Base-by-base conservation (phyloP, 2,329 filamentous ascomycete species). In the Sporothrix humicola region DNA sequence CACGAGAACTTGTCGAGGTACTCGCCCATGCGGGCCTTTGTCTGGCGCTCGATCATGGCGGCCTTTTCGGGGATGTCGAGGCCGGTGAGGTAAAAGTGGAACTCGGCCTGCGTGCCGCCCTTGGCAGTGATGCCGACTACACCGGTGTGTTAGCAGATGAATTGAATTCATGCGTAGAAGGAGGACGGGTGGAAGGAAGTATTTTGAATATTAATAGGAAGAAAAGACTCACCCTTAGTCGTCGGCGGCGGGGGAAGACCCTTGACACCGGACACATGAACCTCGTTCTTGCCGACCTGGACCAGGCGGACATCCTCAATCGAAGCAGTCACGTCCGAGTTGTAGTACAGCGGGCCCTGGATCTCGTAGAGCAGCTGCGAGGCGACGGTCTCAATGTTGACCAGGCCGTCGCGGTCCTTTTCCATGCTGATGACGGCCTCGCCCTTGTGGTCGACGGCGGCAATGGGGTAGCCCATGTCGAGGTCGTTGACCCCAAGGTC, bases 391-490 rank as follows among this genome's bases (percentile, higher is more conserved):
- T 72, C 73, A 26, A 75, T 72, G 37, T 71, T 74, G 50, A 77
- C 73, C 44, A 73, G 75, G 10, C 78, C 79, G 71, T 74, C 76
- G 50, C 46, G 58, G 4, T 76, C 78, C 31, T 74, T 61, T 68
- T 79, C 77, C 73, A 79, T 81, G 37, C 75, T 76, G 44, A 81
- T 78, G 44, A 77, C 75, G 54, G 73, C 66, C 63, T 76, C 75
- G 0, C 86, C 86, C 75, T 84, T 83, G 1, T 75, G 78, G 13
- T 81, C 82, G 9, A 89, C 81, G 69, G 88, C 85, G 0, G 84
- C 85, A 74, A 88, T 86, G 0, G 84, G 84, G 73, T 86, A 87
- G 0, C 81, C 81, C 0, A 85, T 80, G 59, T 84, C 83, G 42
- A 84, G 78, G 42, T 86, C 79, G 0, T 79, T 77, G 3, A 85